Evolutionary conservation across 179 eudicot genomes (phyloP), one percentile per base, ranked within the genome.

Genomic region (Camellia oleifera): DNA sequence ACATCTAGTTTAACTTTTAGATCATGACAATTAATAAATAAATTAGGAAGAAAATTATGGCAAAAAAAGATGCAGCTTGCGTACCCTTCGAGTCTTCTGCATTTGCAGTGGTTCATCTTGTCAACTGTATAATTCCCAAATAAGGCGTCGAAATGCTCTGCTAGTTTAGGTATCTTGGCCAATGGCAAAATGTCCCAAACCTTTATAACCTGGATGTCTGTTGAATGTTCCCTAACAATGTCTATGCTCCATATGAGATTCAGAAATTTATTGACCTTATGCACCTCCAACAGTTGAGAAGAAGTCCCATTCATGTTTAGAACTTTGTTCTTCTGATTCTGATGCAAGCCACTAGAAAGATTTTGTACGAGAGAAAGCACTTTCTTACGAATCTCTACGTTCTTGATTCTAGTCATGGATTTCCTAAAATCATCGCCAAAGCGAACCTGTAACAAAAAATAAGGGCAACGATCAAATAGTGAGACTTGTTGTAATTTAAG

Each of bases 261-360:
- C 12, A 77, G 69, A 0, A 6, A 75, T 15, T 74, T 52, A 52
- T 81, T 74, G 56, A 89, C 74, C 23, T 81, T 80, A 71, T 79
- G 78, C n/a, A 60, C 6, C 75, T 86, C 87, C 80, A 90, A 72
- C 14, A 86, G 18, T 18, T 69, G 54, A 52, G 64, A 62, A 72
- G 78, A 61, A 53, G 48, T 67, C 23, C 81, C 81, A 23, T 17
- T 58, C 48, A 7, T 40, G 15, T 11, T 64, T 14, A 42, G 66
- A 44, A 4, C 50, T 70, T 12, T 45, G 26, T 73, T 13, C 46
- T 17, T 46, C 18, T 42, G 57, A 8, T 42, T n/a, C 74, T 26
- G 72, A 26, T 88, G 78, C 90, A 86, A 85, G 4, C 91, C 93
- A n/a, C 68, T 63, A 15, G 88, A 85, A 18, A 88, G 84, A 80